Evolutionary conservation across 2,329 filamentous ascomycete species (phyloP).

Genomic region (Cryphonectria naterciae): DNA sequence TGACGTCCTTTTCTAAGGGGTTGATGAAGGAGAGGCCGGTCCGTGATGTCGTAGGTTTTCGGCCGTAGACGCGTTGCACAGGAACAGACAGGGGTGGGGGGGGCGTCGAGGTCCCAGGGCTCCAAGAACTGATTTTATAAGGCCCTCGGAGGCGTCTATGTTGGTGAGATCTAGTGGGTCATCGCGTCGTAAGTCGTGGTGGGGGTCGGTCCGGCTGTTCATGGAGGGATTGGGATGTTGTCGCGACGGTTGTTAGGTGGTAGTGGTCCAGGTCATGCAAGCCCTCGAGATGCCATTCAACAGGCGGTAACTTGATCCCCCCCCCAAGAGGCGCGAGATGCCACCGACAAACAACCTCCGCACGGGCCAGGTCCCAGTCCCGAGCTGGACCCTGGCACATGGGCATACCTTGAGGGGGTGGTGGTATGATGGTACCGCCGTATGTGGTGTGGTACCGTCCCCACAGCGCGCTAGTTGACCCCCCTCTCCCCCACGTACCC

Average conservation of each 20-base stretch:
- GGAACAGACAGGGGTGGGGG: slow-evolving; percentile 15
- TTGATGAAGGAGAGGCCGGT: neutral
- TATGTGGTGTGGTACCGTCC: slow-evolving; percentile 2
- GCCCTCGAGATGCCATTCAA: neutral
- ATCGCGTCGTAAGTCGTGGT: neutral
- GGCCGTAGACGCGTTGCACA: slow-evolving; percentile 25
- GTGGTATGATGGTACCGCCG: neutral
- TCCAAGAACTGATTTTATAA: slow-evolving; percentile 14
- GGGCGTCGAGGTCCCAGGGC: neutral
- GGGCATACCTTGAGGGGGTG: slow-evolving; percentile 2
- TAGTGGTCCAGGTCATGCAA: neutral
- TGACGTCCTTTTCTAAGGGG: neutral
- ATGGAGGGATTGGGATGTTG: neutral
- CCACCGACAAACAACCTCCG: slow-evolving; percentile 26
- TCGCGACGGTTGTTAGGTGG: neutral
- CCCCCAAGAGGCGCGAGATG: slow-evolving; percentile 19
- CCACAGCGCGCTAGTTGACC: slow-evolving; percentile 21
- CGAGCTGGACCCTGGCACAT: slow-evolving; percentile 13
- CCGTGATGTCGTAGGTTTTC: slow-evolving; percentile 11
- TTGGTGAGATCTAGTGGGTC: neutral
- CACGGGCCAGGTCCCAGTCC: slow-evolving; percentile 25
- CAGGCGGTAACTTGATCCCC: slow-evolving; percentile 15
- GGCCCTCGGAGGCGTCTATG: neutral
- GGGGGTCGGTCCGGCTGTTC: neutral
- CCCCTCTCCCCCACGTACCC: neutral